phyloP scores from a whole-genome alignment of 2,329 filamentous ascomycete species.

The Alternaria panax region DNA sequence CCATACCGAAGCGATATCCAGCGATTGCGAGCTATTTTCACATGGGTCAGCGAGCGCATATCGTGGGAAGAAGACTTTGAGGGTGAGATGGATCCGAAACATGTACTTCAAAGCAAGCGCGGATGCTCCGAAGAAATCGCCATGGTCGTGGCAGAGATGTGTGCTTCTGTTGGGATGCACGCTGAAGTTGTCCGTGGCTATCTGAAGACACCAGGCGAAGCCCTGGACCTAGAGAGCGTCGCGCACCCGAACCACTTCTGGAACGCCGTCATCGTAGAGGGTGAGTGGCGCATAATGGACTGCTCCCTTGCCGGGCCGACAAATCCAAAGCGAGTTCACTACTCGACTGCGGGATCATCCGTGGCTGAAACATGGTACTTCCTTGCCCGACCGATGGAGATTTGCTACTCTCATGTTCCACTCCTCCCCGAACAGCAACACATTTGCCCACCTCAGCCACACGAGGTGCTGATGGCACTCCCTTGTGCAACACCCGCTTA shows the following conservation, averaged over 20 bases:
- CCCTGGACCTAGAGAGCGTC: conserved; percentile 75
- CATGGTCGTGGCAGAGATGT: conserved; percentile 90
- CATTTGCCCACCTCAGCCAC: conserved; percentile 84
- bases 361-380: conserved; percentile 92
- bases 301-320: conserved; percentile 91
- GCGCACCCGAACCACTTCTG: conserved; percentile 96
- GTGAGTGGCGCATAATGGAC: conserved; percentile 96
- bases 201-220: conserved; percentile 86
- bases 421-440: conserved; percentile 89
- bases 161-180: conserved; percentile 83
- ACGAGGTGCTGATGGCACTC: conserved; percentile 84
- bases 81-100: conserved; percentile 79
- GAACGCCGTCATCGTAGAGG: conserved; percentile 92
- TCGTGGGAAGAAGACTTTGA: conserved; percentile 96
- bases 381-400: conserved; percentile 83
- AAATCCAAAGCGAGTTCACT: conserved; percentile 78
- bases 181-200: conserved; percentile 89
- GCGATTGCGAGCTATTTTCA: conserved; percentile 91
- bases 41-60: conserved; percentile 94
- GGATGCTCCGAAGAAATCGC: conserved; percentile 91
- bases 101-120: conserved; percentile 83
- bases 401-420: conserved; percentile 96
- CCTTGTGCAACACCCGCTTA: conserved; percentile 86
- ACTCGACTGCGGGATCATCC: conserved; percentile 74
- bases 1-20: conserved; percentile 96